Evolutionary conservation across 2,329 filamentous ascomycete species (phyloP).

Genomic region (Periconia sp.): DNA sequence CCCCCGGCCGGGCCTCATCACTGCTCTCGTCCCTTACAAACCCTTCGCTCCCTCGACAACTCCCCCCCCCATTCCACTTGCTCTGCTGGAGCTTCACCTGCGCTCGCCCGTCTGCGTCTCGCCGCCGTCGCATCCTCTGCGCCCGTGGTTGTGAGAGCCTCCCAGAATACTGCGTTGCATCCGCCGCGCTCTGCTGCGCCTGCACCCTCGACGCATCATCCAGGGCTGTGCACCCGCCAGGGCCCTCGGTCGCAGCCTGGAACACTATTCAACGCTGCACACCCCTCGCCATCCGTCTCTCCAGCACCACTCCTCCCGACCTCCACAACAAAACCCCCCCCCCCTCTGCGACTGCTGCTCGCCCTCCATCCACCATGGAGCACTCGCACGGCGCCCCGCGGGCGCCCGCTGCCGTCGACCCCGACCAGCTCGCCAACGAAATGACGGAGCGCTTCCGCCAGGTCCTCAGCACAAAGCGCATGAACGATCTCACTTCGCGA

Average conservation of each 20-base stretch:
- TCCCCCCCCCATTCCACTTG: too few relatives aligned
- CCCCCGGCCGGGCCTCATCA: too few relatives aligned
- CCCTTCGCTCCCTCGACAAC: too few relatives aligned
- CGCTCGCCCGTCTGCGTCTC: slow-evolving; percentile 1
- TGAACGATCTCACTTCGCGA: slow-evolving; percentile 77
- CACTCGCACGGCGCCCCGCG: slow-evolving; percentile 38
- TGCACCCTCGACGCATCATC: slow-evolving; percentile 16
- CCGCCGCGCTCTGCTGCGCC: slow-evolving; percentile 11
- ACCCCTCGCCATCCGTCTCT: slow-evolving; percentile 6
- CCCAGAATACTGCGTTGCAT: slow-evolving; percentile 6
- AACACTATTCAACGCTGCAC: too few relatives aligned
- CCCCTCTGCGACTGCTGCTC: slow-evolving; percentile 22
- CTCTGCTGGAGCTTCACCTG: too few relatives aligned
- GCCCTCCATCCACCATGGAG: slow-evolving; percentile 39
- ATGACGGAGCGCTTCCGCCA: slow-evolving; percentile 86
- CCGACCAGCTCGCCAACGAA: slow-evolving; percentile 66
- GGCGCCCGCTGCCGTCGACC: slow-evolving; percentile 32
- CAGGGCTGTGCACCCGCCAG: slow-evolving; percentile 21
- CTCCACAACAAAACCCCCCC: slow-evolving; percentile 8
- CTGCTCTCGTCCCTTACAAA: too few relatives aligned
- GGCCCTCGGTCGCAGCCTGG: slow-evolving; percentile 14
- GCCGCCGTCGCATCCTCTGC: slow-evolving; percentile 6
- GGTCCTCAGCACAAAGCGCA: slow-evolving; percentile 81
- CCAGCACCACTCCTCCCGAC: slow-evolving; percentile 12
- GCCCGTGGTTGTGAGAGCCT: neutral